These are phyloP conservation scores for Nitzschia sp. DNA, from an alignment of 108 stramenopile species.

Conservation along the genomic window DNA sequence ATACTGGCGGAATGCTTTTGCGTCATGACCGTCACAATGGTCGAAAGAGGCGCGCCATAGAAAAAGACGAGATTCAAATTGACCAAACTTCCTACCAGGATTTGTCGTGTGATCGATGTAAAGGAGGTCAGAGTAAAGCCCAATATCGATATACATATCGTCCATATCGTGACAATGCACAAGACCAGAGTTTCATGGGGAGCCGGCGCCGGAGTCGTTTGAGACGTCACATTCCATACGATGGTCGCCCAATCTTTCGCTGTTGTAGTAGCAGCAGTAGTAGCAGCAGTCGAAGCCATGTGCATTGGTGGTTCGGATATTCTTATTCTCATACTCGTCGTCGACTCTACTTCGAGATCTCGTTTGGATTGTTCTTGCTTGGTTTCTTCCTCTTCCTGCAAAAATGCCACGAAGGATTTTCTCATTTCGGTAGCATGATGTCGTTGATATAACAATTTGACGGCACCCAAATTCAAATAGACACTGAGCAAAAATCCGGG, in stretches of 20 bases:
- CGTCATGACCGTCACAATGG: constrained; percentile 56
- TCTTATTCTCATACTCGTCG: too few relatives aligned
- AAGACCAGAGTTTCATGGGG: constrained; percentile 68
- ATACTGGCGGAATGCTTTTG: constrained; percentile 53
- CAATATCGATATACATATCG: constrained; percentile 37
- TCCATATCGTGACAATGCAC: constrained; percentile 48
- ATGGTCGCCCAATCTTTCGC: constrained; percentile 40
- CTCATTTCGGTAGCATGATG: constrained; percentile 34
- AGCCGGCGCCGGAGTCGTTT: constrained; percentile 56
- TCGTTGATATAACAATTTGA: constrained; percentile 65
- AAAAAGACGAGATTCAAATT: constrained; percentile 82
- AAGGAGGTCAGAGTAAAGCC: constrained; percentile 10
- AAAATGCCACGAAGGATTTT: constrained; percentile 40
- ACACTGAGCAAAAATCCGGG: constrained; percentile 56
- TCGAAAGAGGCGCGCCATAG: constrained; percentile 81
- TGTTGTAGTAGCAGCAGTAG: background rate
- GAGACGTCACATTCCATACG: constrained; percentile 58
- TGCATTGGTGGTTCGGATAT: constrained; percentile 1
- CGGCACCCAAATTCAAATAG: constrained; percentile 76
- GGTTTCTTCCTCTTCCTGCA: constrained; percentile 26
- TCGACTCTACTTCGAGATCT: constrained; percentile 1
- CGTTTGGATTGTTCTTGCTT: background rate
- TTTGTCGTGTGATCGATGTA: constrained; percentile 27
- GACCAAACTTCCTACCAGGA: constrained; percentile 60
- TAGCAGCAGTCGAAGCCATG: constrained; percentile 5